Evolutionary conservation across 164 flowering plant species (phyloP).

Genomic region (Pachysandra terminalis): DNA sequence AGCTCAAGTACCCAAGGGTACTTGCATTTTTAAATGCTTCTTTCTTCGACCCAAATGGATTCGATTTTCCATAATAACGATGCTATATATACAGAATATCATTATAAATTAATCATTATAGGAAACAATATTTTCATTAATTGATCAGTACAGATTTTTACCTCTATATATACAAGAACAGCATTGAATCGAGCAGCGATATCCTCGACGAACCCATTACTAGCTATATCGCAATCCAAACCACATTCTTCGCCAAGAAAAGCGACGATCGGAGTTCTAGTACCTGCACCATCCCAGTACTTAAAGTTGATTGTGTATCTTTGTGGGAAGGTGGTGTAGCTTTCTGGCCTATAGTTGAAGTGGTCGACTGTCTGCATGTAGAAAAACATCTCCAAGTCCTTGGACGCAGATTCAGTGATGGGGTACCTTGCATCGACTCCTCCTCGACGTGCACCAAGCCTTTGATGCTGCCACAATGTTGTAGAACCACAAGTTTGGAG

Average conservation of each 20-base stretch:
- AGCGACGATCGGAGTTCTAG: slow-evolving; percentile 41
- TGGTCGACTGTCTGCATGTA: slow-evolving; percentile 32
- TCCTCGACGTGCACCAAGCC: too few species aligned
- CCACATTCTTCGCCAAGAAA: slow-evolving; percentile 36
- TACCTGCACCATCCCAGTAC: slow-evolving; percentile 47
- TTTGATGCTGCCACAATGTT: not conserved
- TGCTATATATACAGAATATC: too few species aligned
- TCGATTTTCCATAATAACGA: slow-evolving; percentile 61
- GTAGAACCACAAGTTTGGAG: not conserved
- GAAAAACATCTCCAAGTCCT: slow-evolving; percentile 12
- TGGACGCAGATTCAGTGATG: not conserved
- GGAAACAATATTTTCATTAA: too few species aligned
- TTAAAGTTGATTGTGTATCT: slow-evolving; percentile 35
- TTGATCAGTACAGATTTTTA: too few species aligned
- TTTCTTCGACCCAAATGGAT: slow-evolving; percentile 43
- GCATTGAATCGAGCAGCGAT: slow-evolving; percentile 44
- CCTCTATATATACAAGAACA: slow-evolving; percentile 54
- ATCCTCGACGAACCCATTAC: slow-evolving; percentile 30
- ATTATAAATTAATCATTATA: too few species aligned
- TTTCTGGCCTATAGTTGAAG: slow-evolving; percentile 27
- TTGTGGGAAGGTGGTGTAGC: slow-evolving; percentile 42
- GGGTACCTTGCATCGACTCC: too few species aligned
- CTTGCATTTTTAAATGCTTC: slow-evolving; percentile 36
- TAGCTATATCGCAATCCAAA: slow-evolving; percentile 6
- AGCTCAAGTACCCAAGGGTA: slow-evolving; percentile 60